A percentile compares a stretch with the other conserved stretches of the same genome.
Conservation (phyloP, 768 basidiomycete species). For the Serendipita sp. region DNA sequence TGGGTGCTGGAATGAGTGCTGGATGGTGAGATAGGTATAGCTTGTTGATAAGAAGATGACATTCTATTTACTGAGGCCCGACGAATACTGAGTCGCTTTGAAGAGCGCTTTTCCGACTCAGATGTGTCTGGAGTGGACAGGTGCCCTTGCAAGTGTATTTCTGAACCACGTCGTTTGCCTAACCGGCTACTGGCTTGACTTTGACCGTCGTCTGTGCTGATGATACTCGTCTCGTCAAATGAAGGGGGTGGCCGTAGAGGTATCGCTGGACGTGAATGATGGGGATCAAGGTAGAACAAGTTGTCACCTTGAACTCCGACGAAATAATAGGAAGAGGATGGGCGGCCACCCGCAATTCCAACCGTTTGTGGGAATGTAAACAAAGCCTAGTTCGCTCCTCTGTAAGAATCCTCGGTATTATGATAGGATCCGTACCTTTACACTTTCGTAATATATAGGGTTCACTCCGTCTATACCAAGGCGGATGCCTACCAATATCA, state of each 20-base stretch:
- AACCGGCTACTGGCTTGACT: neutral
- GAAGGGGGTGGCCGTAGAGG: constrained; percentile 42
- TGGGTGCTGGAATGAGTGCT: neutral
- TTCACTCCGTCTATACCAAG: constrained; percentile 88
- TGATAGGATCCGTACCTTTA: constrained; percentile 35
- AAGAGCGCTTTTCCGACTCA: neutral
- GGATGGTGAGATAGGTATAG: neutral
- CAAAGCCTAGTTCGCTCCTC: constrained; percentile 33
- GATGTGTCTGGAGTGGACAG: constrained; percentile 1
- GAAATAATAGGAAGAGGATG: constrained; percentile 96
- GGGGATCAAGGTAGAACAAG: constrained; percentile 69
- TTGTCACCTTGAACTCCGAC: constrained; percentile 82
- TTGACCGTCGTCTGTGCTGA: constrained; percentile 1
- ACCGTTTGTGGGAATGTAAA: constrained; percentile 92
- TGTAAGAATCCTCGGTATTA: neutral
- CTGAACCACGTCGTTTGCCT: constrained; percentile 1
- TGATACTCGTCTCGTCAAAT: constrained; percentile 7
- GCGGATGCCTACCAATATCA: constrained; percentile 73
- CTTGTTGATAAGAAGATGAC: neutral
- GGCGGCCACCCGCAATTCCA: constrained; percentile 91
- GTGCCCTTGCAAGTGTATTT: neutral
- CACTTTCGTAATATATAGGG: constrained; percentile 80
- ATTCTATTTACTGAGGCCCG: neutral
- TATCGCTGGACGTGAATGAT: constrained; percentile 61
- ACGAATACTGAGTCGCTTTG: constrained; percentile 4